Evolutionary conservation across 257 asterid species (phyloP).

Genomic region (Galeopsis tetrahit): DNA sequence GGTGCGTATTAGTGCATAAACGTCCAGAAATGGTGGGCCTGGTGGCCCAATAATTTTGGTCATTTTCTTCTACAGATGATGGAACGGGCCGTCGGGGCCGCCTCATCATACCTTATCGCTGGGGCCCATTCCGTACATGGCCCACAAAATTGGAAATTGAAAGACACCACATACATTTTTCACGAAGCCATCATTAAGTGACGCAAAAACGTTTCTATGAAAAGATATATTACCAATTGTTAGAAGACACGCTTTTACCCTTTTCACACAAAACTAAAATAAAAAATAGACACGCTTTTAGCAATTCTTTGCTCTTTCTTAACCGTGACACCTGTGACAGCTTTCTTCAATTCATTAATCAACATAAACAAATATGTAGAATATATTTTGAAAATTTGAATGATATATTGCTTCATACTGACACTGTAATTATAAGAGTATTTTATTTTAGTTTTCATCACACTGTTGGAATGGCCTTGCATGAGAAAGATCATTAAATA

Average conservation of each 20-base stretch:
- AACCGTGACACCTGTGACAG: neutral
- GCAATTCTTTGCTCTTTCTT: neutral
- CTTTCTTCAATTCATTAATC: neutral
- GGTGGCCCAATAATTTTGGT: constrained; percentile 31
- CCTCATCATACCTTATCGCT: constrained; percentile 26
- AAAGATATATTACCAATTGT: constrained; percentile 20
- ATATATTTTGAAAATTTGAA: too few relatives aligned
- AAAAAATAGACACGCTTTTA: constrained; percentile 3
- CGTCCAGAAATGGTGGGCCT: constrained; percentile 35
- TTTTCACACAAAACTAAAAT: too few relatives aligned
- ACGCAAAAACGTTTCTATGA: neutral
- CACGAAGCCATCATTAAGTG: constrained; percentile 10
- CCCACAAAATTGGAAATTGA: constrained; percentile 16
- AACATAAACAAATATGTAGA: too few relatives aligned
- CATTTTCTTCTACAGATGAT: constrained; percentile 9
- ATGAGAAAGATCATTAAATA: too few relatives aligned
- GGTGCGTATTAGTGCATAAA: neutral
- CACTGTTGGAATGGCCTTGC: too few relatives aligned
- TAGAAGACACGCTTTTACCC: neutral
- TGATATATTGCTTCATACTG: too few relatives aligned
- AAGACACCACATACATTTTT: constrained; percentile 2
- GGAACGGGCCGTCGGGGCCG: constrained; percentile 24
- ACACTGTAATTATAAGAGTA: too few relatives aligned
- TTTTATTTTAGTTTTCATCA: too few relatives aligned
- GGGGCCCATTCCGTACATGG: constrained; percentile 38